phyloP scores from a whole-genome alignment of 2,329 filamentous ascomycete species.

The Paracamarosporium sp. region DNA sequence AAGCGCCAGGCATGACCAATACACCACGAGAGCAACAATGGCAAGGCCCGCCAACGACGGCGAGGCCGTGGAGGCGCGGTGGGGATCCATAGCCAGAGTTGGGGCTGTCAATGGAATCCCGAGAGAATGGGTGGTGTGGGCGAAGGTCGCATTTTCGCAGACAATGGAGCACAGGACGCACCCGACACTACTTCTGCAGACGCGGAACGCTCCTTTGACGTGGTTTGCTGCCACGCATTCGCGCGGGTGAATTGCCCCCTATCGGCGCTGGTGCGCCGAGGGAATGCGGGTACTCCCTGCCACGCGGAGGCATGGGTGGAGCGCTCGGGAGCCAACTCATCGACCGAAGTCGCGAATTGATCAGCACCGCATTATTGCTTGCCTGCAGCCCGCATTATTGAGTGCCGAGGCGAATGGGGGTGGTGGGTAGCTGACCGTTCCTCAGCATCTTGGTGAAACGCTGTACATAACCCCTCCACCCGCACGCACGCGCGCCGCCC shows the following conservation, averaged over 20 bases:
- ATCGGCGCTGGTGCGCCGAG: background rate
- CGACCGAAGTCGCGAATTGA: background rate
- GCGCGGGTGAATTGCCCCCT: background rate
- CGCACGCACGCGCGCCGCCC: background rate
- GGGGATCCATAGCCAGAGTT: conserved; percentile 20
- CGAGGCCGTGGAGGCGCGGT: conserved; percentile 6
- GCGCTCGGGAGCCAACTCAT: background rate
- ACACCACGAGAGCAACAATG: conserved; percentile 18
- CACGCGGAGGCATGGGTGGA: background rate
- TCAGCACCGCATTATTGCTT: background rate
- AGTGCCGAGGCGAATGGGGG: background rate
- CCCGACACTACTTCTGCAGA: background rate
- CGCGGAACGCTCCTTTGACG: background rate
- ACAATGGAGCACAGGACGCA: background rate
- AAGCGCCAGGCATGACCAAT: conserved; percentile 29
- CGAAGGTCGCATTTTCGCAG: conserved; percentile 7
- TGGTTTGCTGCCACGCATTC: background rate
- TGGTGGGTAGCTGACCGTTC: background rate
- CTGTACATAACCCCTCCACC: background rate
- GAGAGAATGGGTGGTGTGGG: background rate
- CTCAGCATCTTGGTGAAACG: background rate
- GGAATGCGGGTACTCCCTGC: background rate
- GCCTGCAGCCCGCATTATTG: background rate
- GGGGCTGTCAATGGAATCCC: background rate
- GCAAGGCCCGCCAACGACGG: conserved; percentile 20